Conservation (phyloP, 331 rosid species). For the Erythrophleum ivorense region DNA sequence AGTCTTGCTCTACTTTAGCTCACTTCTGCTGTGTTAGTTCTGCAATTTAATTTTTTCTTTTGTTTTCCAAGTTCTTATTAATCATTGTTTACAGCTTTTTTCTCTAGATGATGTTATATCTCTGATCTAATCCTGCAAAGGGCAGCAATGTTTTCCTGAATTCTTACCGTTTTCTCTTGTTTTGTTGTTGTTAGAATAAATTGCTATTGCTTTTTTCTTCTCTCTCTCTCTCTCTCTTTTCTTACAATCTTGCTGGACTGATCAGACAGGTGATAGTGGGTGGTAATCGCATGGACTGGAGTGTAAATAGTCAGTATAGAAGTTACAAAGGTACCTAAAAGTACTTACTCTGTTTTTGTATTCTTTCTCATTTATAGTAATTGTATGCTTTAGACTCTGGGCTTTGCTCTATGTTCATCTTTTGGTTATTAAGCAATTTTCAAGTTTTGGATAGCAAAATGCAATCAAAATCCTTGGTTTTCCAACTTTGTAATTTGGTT, state of each 20-base stretch:
- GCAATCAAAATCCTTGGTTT: not conserved
- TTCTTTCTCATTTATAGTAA: not conserved
- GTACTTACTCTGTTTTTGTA: not conserved
- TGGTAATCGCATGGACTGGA: slow-evolving; percentile 81
- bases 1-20: not conserved
- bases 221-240: not conserved
- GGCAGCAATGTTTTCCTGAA: not conserved
- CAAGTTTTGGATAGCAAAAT: not conserved
- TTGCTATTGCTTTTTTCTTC: not conserved
- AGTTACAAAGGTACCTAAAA: slow-evolving; percentile 67
- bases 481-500: not conserved
- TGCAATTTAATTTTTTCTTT: not conserved
- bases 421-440: not conserved
- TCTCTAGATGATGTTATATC: not conserved
- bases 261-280: slow-evolving; percentile 52
- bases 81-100: not conserved
- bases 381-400: not conserved
- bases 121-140: not conserved
- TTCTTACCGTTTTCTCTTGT: not conserved
- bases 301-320: slow-evolving; percentile 57
- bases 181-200: not conserved
- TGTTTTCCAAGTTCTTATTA: not conserved
- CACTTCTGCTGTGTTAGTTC: not conserved
- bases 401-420: not conserved
- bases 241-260: slow-evolving; percentile 6